A percentile compares a stretch with the other conserved stretches of the same genome.
Evolutionary conservation across 768 basidiomycete species (phyloP).

Genomic region (Lepiota brunneoincarnata): DNA sequence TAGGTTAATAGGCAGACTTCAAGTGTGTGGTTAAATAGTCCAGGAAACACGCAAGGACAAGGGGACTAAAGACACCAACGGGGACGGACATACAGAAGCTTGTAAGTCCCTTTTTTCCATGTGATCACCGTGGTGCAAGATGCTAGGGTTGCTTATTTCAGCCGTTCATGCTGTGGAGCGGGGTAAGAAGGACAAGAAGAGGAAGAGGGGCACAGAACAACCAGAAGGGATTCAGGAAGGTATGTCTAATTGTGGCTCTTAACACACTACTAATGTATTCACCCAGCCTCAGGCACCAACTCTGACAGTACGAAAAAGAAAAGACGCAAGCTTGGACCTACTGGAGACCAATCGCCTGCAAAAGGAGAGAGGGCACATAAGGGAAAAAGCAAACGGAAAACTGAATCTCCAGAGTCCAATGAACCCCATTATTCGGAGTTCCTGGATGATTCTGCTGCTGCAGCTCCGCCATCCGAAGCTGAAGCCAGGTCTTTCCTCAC

Average conservation of each 20-base stretch:
- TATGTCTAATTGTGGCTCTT: neutral
- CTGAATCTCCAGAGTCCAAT: conserved; percentile 23
- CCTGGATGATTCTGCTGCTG: conserved; percentile 15
- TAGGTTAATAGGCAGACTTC: neutral
- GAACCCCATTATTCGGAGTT: conserved; percentile 17
- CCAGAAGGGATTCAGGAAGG: conserved; percentile 5
- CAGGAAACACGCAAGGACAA: conserved; percentile 22
- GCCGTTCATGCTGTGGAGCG: conserved; percentile 1
- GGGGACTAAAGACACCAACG: conserved; percentile 22
- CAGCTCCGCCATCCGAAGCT: conserved; percentile 33
- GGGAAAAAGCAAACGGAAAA: conserved; percentile 41
- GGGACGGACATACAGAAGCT: conserved; percentile 18
- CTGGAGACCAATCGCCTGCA: neutral
- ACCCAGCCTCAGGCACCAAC: neutral
- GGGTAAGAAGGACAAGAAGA: conserved; percentile 15
- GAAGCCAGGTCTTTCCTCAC: conserved; percentile 57
- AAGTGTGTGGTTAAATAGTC: neutral
- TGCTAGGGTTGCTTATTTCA: neutral
- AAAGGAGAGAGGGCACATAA: conserved; percentile 24
- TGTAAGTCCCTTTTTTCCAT: no score
- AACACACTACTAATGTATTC: neutral
- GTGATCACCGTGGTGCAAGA: neutral
- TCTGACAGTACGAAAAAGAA: neutral
- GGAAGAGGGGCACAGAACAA: neutral
- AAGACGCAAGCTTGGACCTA: neutral